Base-by-base conservation (phyloP, 2,329 filamentous ascomycete genomes). In the Aspergillus intermedius region DNA sequence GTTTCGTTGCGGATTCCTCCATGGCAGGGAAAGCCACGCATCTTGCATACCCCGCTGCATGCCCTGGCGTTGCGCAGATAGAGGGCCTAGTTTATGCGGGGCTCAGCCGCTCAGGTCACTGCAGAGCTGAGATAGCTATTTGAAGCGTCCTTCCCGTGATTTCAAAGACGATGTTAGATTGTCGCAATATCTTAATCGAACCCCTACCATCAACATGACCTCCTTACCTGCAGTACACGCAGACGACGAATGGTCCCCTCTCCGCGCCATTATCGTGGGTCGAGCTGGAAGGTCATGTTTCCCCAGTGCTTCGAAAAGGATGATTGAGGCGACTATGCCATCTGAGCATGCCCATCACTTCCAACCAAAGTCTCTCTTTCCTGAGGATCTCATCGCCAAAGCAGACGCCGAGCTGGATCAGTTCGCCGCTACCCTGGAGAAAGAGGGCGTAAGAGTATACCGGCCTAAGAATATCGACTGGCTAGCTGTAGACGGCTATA, bases 181-280 rank as follows among this genome's bases (percentile, higher is more conserved):
- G 2, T 28, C 25, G 5, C 25, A 28, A 10, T 28, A 28, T 28
- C 8, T 3, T 10, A 25, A 7, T 8, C 3, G 4, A 12, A 5
- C 25, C 25, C 25, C 3, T 30, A 30, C 25, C 4, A 2, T 30
- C 10, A 12, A 4, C 25, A 30, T 30, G 25, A 10, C 25, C 9
- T 17, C 34, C 34, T 13, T 17, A 8, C 37, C 17, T 7, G 10
- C 37, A 19, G 34, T 50, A 17, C 45, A 39, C n/a, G 48, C 48
- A 1, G 48, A 50, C 40, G 15, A 50, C 32, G 44, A 50, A 41
- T 50, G 48, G 48, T 47, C 48, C n/a, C 44, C 48, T 21, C 44
- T 50, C 21, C 34, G 17, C 19, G 23, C 48, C 19, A 15, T 44
- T 39, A 43, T 47, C 12, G 42, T 49, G 4, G 47, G 47, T 32